Percentiles rank a stretch among this genome's conserved stretches.
Evolutionary conservation across 352 stramenopile genomes (phyloP).

Genomic region (Globisporangium parvum): DNA sequence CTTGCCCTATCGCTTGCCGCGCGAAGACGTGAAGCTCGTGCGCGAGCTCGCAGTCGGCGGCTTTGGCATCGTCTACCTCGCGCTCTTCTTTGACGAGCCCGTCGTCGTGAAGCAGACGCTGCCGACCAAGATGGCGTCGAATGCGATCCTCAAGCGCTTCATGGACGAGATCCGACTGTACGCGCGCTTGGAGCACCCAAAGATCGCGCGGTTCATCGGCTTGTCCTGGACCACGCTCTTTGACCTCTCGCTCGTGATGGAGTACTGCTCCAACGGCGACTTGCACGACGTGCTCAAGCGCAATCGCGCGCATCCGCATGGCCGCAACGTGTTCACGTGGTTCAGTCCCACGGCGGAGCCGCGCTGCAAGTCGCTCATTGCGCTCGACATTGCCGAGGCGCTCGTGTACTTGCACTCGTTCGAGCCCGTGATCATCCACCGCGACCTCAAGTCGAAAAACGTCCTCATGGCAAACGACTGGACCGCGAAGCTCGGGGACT

Average conservation of each 20-base stretch:
- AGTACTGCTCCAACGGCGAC: conserved; percentile 45
- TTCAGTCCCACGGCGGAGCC: not conserved
- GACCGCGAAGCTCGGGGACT: conserved; percentile 45
- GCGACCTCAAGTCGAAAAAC: conserved; percentile 45
- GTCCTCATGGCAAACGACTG: conserved; percentile 30
- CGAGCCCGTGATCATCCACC: conserved; percentile 37
- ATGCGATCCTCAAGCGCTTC: conserved; percentile 24
- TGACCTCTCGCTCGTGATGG: conserved; percentile 39
- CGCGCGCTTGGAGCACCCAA: conserved; percentile 41
- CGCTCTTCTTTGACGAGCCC: conserved; percentile 20
- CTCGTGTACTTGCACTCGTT: conserved; percentile 54
- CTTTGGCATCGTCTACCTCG: conserved; percentile 56
- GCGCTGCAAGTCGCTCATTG: conserved; percentile 30
- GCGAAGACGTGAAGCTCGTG: conserved; percentile 39
- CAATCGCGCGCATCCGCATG: conserved; percentile 3
- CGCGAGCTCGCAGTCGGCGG: conserved; percentile 42
- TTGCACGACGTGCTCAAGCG: conserved; percentile 18
- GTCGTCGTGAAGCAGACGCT: conserved; percentile 46
- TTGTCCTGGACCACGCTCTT: conserved; percentile 42
- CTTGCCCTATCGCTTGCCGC: conserved; percentile 37
- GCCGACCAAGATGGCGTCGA: conserved; percentile 19
- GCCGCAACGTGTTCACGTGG: conserved; percentile 8
- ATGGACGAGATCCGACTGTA: conserved; percentile 67
- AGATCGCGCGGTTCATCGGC: conserved; percentile 46
- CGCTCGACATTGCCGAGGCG: conserved; percentile 39